Evolutionary conservation across 148 eudicot genomes (phyloP), one percentile per base, ranked within the genome.

Genomic region (Chenopodium suecicum): DNA sequence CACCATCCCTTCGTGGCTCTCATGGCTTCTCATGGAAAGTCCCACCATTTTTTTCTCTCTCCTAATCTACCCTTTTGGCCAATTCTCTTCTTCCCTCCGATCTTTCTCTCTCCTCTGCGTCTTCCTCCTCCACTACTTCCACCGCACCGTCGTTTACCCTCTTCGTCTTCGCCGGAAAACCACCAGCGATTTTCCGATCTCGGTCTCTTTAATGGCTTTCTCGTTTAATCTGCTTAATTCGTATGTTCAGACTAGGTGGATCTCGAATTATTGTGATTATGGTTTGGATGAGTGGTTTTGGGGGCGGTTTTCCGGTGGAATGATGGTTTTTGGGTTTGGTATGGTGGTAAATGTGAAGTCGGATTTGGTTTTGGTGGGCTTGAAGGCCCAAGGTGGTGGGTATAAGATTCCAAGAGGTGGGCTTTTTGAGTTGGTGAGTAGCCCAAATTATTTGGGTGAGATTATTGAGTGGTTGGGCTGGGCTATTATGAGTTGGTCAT

Each of bases 391-490:
- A 46, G 87, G 88, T 1, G 87, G 90, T 14, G 94, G 94, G 54
- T 96, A 96, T 66, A 87, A 74, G 82, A 79, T 96, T 7, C 99
- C 99, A 0, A 88, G 71, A 25, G 97, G 98, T 14, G 97, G 98
- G 83, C 73, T 75, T 63, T 96, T 93, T 85, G 97, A 91, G 88
- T 62, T 78, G 83, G 93, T 96, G 22, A 92, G 95, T 20, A 92
- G 99, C 32, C 91, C 97, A 0, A 95, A 95, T 78, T 95, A 95
- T 86, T 89, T 95, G 9, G 97, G 99, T n/a, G 99, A 95, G 88
- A 80, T 94, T 16, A 78, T 91, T 76, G 99, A 95, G 90, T 95
- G 99, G 99, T 82, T 88, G 83, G 98, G 97, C 47, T 95, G 98
- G 98, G 88, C 91, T 25, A 2, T 95, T 25, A 91, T 94, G 94